phyloP scores from a whole-genome alignment of 2,329 filamentous ascomycete genomes.

The Dryadomyces sulphureus region DNA sequence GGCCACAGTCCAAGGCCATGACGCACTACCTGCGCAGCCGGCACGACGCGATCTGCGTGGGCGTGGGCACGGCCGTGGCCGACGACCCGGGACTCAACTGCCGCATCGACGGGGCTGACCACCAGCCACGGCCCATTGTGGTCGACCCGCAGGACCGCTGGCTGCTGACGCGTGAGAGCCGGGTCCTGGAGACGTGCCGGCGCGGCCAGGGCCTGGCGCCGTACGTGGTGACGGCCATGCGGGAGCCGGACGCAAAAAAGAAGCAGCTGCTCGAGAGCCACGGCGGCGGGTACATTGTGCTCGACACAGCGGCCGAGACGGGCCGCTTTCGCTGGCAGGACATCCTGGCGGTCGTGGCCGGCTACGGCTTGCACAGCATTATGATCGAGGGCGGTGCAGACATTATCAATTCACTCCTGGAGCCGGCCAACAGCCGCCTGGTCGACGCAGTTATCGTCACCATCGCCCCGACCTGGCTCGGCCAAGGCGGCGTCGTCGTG shows the following conservation, averaged over 20 bases:
- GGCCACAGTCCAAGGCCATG: conserved; percentile 74
- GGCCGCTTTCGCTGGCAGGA: conserved; percentile 46
- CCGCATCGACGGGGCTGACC: conserved; percentile 35
- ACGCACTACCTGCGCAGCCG: conserved; percentile 76
- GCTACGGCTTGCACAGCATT: conserved; percentile 54
- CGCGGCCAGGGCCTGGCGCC: conserved; percentile 57
- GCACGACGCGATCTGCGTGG: conserved; percentile 75
- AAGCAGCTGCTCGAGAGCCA: conserved; percentile 26
- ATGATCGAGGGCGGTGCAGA: conserved; percentile 85
- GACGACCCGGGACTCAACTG: conserved; percentile 82
- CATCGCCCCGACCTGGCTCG: conserved; percentile 82
- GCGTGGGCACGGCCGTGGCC: conserved; percentile 67
- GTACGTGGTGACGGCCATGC: conserved; percentile 47
- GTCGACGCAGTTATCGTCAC: conserved; percentile 70
- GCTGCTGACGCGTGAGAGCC: conserved; percentile 43
- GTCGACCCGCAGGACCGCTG: conserved; percentile 69
- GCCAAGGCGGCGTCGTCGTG: conserved; percentile 65
- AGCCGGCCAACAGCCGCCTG: conserved; percentile 40
- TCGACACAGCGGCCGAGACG: conserved; percentile 15
- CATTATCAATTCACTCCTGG: conserved; percentile 72
- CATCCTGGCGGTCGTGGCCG: conserved; percentile 42
- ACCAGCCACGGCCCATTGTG: conserved; percentile 67
- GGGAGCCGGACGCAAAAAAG: conserved; percentile 28
- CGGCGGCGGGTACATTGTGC: conserved; percentile 36
- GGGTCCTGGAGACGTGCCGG: conserved; percentile 50